phyloP scores from a whole-genome alignment of 345 rosid species.

The Eucalyptus pumila region DNA sequence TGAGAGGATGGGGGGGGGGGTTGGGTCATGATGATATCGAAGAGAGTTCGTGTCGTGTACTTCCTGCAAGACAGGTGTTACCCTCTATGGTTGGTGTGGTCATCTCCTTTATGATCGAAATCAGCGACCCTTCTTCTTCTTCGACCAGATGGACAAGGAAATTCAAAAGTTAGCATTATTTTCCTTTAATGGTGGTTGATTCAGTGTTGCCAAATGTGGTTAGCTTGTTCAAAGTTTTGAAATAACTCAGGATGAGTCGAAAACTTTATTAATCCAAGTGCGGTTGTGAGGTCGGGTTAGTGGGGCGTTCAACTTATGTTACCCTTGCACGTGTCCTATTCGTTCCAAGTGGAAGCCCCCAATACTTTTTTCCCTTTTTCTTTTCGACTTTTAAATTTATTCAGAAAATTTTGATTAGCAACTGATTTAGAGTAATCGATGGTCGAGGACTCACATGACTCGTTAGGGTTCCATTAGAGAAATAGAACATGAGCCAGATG shows the following conservation, averaged over 20 bases:
- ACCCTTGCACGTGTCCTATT: background rate
- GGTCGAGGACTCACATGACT: background rate
- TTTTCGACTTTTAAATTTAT: background rate
- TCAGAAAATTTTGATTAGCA: background rate
- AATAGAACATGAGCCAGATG: background rate
- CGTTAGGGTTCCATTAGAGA: background rate
- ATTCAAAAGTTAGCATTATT: background rate
- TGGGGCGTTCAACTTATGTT: background rate
- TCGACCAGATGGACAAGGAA: background rate
- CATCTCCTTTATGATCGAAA: background rate
- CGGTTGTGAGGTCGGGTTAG: background rate
- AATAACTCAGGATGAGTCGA: background rate
- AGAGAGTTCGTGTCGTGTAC: background rate
- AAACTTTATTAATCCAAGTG: background rate
- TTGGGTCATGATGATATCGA: background rate
- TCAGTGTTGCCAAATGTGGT: background rate
- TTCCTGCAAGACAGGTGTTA: background rate
- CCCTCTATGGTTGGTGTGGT: background rate
- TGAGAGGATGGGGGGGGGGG: background rate
- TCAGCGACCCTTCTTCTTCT: background rate
- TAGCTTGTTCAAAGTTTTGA: background rate
- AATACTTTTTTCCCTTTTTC: background rate
- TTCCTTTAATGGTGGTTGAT: background rate
- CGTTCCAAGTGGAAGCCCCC: background rate
- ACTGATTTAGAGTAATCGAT: background rate